Base-by-base conservation (phyloP, 2,329 filamentous ascomycete genomes). In the Aspergillus niger region DNA sequence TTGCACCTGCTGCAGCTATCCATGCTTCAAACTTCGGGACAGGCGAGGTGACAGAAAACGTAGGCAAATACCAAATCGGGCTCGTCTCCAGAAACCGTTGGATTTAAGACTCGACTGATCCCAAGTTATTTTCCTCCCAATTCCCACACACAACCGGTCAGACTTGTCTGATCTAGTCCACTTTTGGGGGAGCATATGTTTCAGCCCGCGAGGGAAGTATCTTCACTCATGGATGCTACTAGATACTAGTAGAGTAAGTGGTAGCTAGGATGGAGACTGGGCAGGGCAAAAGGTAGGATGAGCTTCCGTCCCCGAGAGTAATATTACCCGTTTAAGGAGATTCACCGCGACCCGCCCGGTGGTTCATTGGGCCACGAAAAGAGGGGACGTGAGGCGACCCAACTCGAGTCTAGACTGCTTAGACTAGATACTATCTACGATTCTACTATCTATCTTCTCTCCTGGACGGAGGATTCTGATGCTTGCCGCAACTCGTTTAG, bases 371-470 rank as follows among this genome's bases (percentile, higher is more conserved):
- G 51, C 39, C 39, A 55, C 26, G 56, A 48, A 36, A 36, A 20
- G 57, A 59, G 56, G 57, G 38, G 57, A 59, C 48, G 51, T 54
- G 57, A 63, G 58, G 51, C 61, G 51, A 58, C 39, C 39, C 53
- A 20, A 55, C 15, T 24, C 24, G 17, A 58, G 51, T 61, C 61
- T 60, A 58, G 58, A 59, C 44, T 49, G 24, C 20, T 44, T 5
- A 10, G 28, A 20, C 3, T 43, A 22, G 5, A 3, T 24, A 44
- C 10, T 44, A 44, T 44, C 20, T 44, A 13, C 10, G 7, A 8
- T 11, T 5, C 11, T 6, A 44, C n/a, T 44, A 44, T 44, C 20
- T 15, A 36, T 36, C 32, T 11, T 4, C 22, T 50, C 57, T 49
- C 41, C 41, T 51, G 51, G 41, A 30, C 11, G 43, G 36, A 44